Percentiles rank a stretch among this genome's conserved stretches.
phyloP scores from a whole-genome alignment of 2,329 filamentous ascomycete genomes.

The Colletotrichum agaves region DNA sequence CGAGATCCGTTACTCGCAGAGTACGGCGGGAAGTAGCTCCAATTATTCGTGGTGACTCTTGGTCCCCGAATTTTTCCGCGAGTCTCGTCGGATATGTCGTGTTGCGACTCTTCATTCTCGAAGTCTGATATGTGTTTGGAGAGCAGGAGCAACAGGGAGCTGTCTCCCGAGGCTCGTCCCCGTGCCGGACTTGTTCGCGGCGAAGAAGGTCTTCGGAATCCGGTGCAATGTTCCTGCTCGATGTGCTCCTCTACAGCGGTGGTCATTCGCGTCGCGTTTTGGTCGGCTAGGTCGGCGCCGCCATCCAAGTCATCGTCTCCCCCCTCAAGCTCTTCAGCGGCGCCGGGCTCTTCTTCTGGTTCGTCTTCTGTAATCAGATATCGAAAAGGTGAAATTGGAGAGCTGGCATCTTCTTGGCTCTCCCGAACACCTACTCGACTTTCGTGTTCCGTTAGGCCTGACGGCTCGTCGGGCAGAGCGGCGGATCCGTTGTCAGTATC shows the following conservation, averaged over 20 bases:
- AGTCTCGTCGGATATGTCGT: background rate
- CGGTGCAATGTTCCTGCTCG: too few relatives aligned
- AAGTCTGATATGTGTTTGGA: slow-evolving; percentile 13
- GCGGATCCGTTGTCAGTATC: too few relatives aligned
- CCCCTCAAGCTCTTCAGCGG: background rate
- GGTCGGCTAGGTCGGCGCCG: background rate
- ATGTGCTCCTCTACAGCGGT: too few relatives aligned
- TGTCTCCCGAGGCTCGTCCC: background rate
- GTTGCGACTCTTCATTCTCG: background rate
- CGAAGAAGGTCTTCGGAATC: too few relatives aligned
- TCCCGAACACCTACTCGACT: too few relatives aligned
- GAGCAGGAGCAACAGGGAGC: background rate
- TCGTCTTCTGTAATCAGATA: background rate
- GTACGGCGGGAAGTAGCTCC: too few relatives aligned
- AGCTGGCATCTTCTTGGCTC: background rate
- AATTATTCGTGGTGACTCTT: background rate
- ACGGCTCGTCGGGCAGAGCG: too few relatives aligned
- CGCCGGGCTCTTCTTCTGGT: background rate
- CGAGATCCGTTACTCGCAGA: too few relatives aligned
- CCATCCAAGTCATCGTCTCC: background rate
- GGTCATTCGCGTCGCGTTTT: background rate
- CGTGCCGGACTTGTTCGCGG: too few relatives aligned
- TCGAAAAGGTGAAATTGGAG: background rate
- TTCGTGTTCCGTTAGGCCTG: too few relatives aligned
- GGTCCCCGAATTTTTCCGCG: background rate